Conservation (phyloP, 108 stramenopile species). For the Bacterosira constricta region DNA sequence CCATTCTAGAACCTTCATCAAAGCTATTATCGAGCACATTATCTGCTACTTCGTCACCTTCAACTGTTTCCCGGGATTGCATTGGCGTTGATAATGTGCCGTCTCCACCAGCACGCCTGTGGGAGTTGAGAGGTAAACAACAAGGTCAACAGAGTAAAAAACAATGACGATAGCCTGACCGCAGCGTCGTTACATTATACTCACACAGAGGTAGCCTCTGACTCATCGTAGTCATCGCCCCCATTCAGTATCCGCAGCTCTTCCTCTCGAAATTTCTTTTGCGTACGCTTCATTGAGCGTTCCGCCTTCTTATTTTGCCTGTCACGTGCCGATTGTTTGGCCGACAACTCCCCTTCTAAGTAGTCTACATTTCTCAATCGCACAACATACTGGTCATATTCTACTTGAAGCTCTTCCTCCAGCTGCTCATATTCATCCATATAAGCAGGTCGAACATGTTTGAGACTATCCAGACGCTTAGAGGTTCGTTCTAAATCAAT, state of each 20-base stretch:
- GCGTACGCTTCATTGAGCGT: slow-evolving; percentile 60
- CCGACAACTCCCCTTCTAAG: slow-evolving; percentile 71
- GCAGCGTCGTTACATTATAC: background rate
- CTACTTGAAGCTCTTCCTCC: slow-evolving; percentile 76
- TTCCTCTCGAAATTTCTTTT: slow-evolving; percentile 55
- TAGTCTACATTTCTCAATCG: slow-evolving; percentile 78
- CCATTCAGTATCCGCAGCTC: slow-evolving; percentile 44
- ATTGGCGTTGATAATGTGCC: background rate
- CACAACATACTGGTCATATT: slow-evolving; percentile 75
- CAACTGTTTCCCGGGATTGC: background rate
- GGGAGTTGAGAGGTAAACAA: no score
- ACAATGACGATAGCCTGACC: background rate
- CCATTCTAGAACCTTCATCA: slow-evolving; percentile 7
- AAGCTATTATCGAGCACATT: background rate
- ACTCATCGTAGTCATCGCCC: slow-evolving; percentile 2
- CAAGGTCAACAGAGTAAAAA: background rate
- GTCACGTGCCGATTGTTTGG: slow-evolving; percentile 44
- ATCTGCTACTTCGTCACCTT: background rate
- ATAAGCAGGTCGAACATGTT: slow-evolving; percentile 73
- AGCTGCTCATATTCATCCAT: slow-evolving; percentile 89
- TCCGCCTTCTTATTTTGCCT: slow-evolving; percentile 59
- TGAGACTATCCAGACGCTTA: slow-evolving; percentile 49
- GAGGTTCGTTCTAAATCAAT: slow-evolving; percentile 44
- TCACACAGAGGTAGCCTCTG: background rate
- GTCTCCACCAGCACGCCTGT: background rate